Base-by-base conservation (phyloP, 495 filamentous ascomycete species). In the Penicillium herquei region DNA sequence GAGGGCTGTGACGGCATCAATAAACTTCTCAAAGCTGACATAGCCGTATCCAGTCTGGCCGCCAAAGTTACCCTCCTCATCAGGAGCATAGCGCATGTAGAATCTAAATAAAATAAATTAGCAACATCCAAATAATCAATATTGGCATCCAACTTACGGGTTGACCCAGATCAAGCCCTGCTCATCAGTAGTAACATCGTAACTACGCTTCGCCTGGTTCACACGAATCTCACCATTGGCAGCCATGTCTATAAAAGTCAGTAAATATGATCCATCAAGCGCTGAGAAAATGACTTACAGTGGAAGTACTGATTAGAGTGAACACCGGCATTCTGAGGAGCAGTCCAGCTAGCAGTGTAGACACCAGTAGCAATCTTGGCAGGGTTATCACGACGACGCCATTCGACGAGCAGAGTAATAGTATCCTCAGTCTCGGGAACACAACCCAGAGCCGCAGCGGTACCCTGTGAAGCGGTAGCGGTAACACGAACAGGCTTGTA, bases 221-320 rank as follows among this genome's bases (percentile, higher is more conserved):
- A 92, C 84, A 46, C 89, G 83, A 65, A 97, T 85, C 73, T 97
- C 92, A 56, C 92, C 92, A 31, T 84, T 82, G 51, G 82, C 76
- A 3, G 81, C 92, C 80, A 97, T 87, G 67, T 92, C 81, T 82
- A 37, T 11, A 43, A 13, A 14, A 32, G 17, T 13, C 0, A 44
- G 18, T 31, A 32, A 32, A 51, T 3, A 54, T 63, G 34, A 68
- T 43, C 4, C 1, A 26, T n/a, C 7, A 47, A 11, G 40, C 9
- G 26, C 1, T 6, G 7, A 45, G 10, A 31, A 50, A n/a, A 46
- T 14, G 6, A 32, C 71, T 42, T 69, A 82, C 80, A 96, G 63
- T 96, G 92, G 79, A 96, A 96, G 71, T 96, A 96, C 75, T 96
- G 92, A 62, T 96, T 96, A 6, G 86, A 90, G 67, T 96, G 92